phyloP scores from a whole-genome alignment of 169 alveolate species.

The Perkinsus chesapeaki region DNA sequence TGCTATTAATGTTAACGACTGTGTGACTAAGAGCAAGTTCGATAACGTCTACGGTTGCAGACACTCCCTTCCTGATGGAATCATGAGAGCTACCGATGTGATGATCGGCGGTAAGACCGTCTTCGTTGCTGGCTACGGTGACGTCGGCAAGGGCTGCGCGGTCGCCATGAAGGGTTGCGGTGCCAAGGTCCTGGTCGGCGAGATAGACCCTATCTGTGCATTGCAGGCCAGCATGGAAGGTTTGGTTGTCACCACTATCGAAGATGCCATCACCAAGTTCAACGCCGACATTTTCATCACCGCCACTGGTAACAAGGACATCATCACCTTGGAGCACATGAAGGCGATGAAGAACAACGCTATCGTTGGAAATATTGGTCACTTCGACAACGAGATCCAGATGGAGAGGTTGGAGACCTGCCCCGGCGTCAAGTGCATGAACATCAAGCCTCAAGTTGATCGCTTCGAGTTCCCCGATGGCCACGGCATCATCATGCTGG shows the following conservation, averaged over 20 bases:
- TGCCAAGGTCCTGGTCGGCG: conserved; percentile 92
- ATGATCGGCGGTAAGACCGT: conserved; percentile 95
- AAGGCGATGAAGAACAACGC: conserved; percentile 95
- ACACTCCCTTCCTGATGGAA: conserved; percentile 93
- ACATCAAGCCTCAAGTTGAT: conserved; percentile 89
- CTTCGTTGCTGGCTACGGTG: conserved; percentile 94
- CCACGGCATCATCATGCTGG: conserved; percentile 85
- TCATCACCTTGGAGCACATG: conserved; percentile 87
- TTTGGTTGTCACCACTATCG: conserved; percentile 80
- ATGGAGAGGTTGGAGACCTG: conserved; percentile 75
- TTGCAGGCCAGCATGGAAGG: conserved; percentile 97
- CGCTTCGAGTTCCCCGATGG: conserved; percentile 48
- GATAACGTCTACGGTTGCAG: conserved; percentile 97
- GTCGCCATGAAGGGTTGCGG: conserved; percentile 93
- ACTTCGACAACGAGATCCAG: conserved; percentile 95
- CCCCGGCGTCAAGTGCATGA: conserved; percentile 76
- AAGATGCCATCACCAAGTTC: conserved; percentile 61
- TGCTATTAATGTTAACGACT: conserved; percentile 91
- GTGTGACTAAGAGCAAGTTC: conserved; percentile 94
- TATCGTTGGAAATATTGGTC: conserved; percentile 87
- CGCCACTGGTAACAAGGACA: conserved; percentile 91
- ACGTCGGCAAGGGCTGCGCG: conserved; percentile 98
- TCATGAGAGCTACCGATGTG: conserved; percentile 95
- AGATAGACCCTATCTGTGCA: conserved; percentile 98
- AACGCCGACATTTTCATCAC: conserved; percentile 91